Base-by-base conservation (phyloP, 352 stramenopile species). In the Globisporangium perplexum region DNA sequence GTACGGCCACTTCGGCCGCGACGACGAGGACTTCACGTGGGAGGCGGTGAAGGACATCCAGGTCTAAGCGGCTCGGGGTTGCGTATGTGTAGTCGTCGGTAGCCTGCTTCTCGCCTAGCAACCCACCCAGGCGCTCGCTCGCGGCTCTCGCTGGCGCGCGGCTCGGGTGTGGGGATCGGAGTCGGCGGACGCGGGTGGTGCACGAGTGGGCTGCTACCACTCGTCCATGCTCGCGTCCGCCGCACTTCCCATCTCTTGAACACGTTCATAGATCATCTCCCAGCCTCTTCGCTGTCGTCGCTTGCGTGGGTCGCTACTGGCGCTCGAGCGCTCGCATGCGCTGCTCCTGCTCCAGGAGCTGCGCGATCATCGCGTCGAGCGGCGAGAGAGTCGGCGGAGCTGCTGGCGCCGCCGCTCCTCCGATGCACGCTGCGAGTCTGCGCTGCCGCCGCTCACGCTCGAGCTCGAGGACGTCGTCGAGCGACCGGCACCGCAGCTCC, bases 1-100 rank as follows among this genome's bases (percentile, higher is more conserved):
- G 3, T 99, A 99, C 80, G 96, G 97, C 68, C 97, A 99, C 83
- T 99, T 99, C 69, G 97, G 97, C 61, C 96, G 97, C 54, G 84
- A 98, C 46, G 96, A 99, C 70, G 77, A 90, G 57, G 97, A 99
- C 74, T 99, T 99, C 77, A 98, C 95, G 66, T 99, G 97, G 97
- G 97, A 99, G 80, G 88, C 90, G 63, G 77, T 95, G 65, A 99
- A 99, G 88, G 83, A 90, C 50, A 77, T 93, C 64, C 69, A 84
- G 66, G 55, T 79, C 60, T 93, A 90, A 77, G 53, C 48, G 58
- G 4, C 44, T 59, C 23, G 18, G 50, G 58, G 10, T 48, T 44
- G 55, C 41, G 60, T 73, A 50, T 71, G 55, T 73, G 60, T 72
- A 65, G 53, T 51, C 31, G 43, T 59, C 44, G 41, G 28, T 53